These are phyloP conservation scores for Sarocladium kiliense DNA, from an alignment of 2,329 filamentous ascomycete species.

Conservation along the genomic window DNA sequence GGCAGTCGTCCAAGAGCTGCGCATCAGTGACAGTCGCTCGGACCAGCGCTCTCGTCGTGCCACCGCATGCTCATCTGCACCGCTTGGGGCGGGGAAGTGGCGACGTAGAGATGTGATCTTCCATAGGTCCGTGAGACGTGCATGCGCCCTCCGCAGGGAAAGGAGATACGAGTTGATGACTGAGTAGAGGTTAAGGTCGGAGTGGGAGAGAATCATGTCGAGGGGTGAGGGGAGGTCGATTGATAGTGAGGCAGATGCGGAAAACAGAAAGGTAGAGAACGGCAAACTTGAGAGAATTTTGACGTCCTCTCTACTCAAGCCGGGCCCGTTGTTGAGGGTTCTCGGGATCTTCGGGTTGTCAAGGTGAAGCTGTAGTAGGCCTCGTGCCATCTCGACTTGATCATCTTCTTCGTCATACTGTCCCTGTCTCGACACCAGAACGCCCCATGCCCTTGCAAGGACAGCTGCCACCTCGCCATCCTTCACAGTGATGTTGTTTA, in stretches of 20 bases:
- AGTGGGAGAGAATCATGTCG: constrained; percentile 76
- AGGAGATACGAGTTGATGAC: constrained; percentile 84
- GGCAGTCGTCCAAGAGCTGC: constrained; percentile 84
- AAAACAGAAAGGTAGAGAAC: constrained; percentile 80
- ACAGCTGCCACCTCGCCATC: constrained; percentile 80
- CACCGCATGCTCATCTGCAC: constrained; percentile 55
- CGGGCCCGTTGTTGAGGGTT: constrained; percentile 28
- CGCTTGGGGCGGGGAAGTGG: constrained; percentile 65
- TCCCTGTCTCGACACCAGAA: constrained; percentile 69
- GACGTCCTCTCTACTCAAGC: constrained; percentile 24
- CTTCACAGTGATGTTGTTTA: constrained; percentile 59
- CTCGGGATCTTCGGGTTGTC: constrained; percentile 36
- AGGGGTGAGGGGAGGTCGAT: constrained; percentile 73
- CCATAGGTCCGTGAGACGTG: constrained; percentile 82
- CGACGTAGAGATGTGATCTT: constrained; percentile 74
- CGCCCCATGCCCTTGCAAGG: constrained; percentile 71
- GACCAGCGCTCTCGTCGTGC: constrained; percentile 61
- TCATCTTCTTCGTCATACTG: constrained; percentile 73
- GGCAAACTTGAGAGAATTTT: constrained; percentile 42
- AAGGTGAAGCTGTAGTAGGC: constrained; percentile 64
- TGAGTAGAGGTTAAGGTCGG: constrained; percentile 76
- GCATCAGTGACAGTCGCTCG: constrained; percentile 60
- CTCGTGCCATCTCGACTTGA: constrained; percentile 74
- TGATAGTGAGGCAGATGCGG: constrained; percentile 62
- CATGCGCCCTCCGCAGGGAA: constrained; percentile 77